These are phyloP conservation scores for Saturnispora zaruensis DNA, from an alignment of 805 yeast genomes.

Conservation along the genomic window DNA sequence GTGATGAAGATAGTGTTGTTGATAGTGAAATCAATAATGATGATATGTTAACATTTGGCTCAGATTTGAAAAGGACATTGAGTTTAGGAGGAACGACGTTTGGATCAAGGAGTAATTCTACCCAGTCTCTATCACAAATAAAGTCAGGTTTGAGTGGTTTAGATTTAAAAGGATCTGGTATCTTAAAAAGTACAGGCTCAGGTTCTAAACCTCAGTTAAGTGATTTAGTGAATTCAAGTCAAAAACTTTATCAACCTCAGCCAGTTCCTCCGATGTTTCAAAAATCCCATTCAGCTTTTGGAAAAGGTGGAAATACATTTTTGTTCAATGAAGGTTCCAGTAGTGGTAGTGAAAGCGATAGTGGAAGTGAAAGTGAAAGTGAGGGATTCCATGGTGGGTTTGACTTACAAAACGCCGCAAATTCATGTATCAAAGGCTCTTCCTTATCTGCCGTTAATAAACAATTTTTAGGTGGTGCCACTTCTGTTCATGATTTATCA, in stretches of 20 bases:
- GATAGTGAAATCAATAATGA: background rate
- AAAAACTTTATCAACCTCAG: background rate
- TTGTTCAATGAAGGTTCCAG: background rate
- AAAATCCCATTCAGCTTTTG: background rate
- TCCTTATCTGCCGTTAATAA: conserved; percentile 6
- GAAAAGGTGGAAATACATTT: background rate
- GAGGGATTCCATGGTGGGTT: conserved; percentile 8
- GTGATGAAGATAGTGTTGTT: background rate
- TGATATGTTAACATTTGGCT: background rate
- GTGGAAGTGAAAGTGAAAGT: conserved; percentile 22
- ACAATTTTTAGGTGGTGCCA: background rate
- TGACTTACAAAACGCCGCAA: conserved; percentile 1
- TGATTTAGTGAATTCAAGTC: conserved; percentile 1
- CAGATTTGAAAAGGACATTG: conserved; percentile 12
- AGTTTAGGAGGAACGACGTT: conserved; percentile 15
- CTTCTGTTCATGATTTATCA: conserved; percentile 1
- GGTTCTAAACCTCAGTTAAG: conserved; percentile 26
- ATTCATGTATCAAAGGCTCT: conserved; percentile 6
- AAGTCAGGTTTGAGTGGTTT: conserved; percentile 27
- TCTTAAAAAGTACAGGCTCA: conserved; percentile 22
- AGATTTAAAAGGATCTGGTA: conserved; percentile 24
- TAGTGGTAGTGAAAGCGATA: conserved; percentile 7
- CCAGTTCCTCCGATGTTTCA: background rate
- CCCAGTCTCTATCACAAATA: conserved; percentile 20
- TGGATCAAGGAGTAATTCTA: conserved; percentile 8